Conservation (phyloP, 805 yeast species). For the Danielozyma ontarioensis region DNA sequence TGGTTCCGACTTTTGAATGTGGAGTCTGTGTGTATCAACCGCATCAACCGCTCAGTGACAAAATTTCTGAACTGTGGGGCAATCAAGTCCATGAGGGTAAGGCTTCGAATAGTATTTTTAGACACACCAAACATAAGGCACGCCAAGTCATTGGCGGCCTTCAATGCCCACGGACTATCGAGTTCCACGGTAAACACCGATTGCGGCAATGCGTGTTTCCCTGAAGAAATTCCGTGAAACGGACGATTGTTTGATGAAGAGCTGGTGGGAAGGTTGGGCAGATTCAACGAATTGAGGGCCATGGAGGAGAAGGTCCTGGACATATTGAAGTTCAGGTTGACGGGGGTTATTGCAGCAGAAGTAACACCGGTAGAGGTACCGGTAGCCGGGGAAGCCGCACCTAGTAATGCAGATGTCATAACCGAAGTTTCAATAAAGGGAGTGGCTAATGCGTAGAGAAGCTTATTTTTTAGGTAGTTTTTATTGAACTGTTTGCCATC, state of each 20-base stretch:
- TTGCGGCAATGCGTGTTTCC: slow-evolving; percentile 70
- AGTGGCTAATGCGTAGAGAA: slow-evolving; percentile 61
- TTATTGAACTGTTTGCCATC: slow-evolving; percentile 29
- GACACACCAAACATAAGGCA: slow-evolving; percentile 83
- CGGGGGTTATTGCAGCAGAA: slow-evolving; percentile 8
- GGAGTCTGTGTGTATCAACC: slow-evolving; percentile 1
- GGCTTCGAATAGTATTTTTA: slow-evolving; percentile 52
- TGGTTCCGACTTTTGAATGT: slow-evolving; percentile 1
- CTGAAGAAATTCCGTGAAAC: slow-evolving; percentile 61
- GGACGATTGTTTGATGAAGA: slow-evolving; percentile 32
- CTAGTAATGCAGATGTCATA: slow-evolving; percentile 19
- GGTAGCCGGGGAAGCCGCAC: slow-evolving; percentile 1
- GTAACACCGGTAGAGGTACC: slow-evolving; percentile 3
- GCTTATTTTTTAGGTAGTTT: slow-evolving; percentile 37
- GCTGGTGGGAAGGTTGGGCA: slow-evolving; percentile 6
- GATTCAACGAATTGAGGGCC: neutral
- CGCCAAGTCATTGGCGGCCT: slow-evolving; percentile 86
- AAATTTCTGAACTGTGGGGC: slow-evolving; percentile 72
- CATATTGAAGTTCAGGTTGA: slow-evolving; percentile 9
- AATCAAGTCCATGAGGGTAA: slow-evolving; percentile 69
- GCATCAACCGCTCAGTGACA: slow-evolving; percentile 50
- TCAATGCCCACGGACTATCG: slow-evolving; percentile 71
- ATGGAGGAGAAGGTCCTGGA: neutral
- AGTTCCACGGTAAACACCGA: slow-evolving; percentile 79
- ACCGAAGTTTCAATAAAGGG: slow-evolving; percentile 50